phyloP scores from a whole-genome alignment of 345 rosid species.

The Mallotus nudiflorus region DNA sequence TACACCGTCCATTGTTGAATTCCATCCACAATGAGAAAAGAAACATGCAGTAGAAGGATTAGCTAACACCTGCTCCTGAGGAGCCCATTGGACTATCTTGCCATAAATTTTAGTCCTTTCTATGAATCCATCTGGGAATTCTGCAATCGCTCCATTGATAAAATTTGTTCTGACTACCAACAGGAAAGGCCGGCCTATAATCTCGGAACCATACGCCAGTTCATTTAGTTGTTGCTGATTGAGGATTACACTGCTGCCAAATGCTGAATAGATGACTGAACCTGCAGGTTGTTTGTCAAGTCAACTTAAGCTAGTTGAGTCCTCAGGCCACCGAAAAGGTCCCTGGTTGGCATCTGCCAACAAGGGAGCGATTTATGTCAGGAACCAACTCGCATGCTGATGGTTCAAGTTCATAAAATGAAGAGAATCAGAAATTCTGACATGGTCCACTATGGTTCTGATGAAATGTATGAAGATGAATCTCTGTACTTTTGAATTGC shows the following conservation, averaged over 20 bases:
- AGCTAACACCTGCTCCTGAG: conserved; percentile 34
- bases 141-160: neutral
- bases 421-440: conserved; percentile 18
- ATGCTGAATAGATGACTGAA: conserved; percentile 50
- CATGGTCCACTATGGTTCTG: neutral
- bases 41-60: conserved; percentile 39
- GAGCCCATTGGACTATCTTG: conserved; percentile 30
- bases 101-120: conserved; percentile 10
- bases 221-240: conserved; percentile 37
- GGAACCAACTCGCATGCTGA: conserved; percentile 21
- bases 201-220: conserved; percentile 39
- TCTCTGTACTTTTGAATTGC: conserved; percentile 1
- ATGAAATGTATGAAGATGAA: neutral
- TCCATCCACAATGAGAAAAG: conserved; percentile 42
- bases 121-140: conserved; percentile 26
- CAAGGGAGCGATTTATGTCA: conserved; percentile 35
- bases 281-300: conserved; percentile 38
- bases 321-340: conserved; percentile 30
- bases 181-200: conserved; percentile 26
- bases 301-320: conserved; percentile 40
- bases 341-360: neutral
- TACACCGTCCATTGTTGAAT: conserved; percentile 35
- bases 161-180: conserved; percentile 15
- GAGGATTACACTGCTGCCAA: conserved; percentile 33
- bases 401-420: conserved; percentile 32